Evolutionary conservation across 495 filamentous ascomycete species (phyloP), one percentile per base, ranked within the genome.

Genomic region (Parmelia sp.): DNA sequence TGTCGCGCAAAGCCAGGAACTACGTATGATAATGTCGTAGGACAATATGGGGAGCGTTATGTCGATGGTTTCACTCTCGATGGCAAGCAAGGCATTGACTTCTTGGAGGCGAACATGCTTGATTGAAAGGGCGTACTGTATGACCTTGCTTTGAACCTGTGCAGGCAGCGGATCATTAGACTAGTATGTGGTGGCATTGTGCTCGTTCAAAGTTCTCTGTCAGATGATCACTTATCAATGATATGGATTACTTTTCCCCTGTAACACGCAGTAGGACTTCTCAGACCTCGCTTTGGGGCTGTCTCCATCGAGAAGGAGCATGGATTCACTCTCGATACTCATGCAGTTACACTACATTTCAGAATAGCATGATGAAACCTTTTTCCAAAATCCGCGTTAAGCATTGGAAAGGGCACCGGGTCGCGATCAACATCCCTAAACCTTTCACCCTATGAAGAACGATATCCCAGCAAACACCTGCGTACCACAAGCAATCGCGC

Each of bases 11-110:
- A 83, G 70, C 80, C 81, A 9, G 71, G 72, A 36, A 78, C 79
- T 6, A 83, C 81, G 15, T 82, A 78, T 68, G 75, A 80, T 62
- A 83, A 80, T 61, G 74, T 79, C 55, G 74, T 77, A 15, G 68
- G 67, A 9, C 67, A 67, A 1, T 78, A 71, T 64, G 80, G 80
- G 25, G 71, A 72, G 39, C 62, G 29, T 57, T 77, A 65, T 64
- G 63, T 74, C 10, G 66, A 67, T 57, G 69, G 63, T 4, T 68
- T 63, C 36, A 37, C 57, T 36, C 8, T 57, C 29, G 29, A 21
- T 57, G 55, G 33, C 36, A 39, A 37, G 31, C 11, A n/a, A 6
- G 33, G 0, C 21, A 49, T 49, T 11, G 45, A 49, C 45, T 49
- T 49, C 11, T 0, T 49, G n/a, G 45, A 25, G 25, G n/a, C 45